Evolutionary conservation across 257 asterid species (phyloP).

Genomic region (Primulina eburnea): DNA sequence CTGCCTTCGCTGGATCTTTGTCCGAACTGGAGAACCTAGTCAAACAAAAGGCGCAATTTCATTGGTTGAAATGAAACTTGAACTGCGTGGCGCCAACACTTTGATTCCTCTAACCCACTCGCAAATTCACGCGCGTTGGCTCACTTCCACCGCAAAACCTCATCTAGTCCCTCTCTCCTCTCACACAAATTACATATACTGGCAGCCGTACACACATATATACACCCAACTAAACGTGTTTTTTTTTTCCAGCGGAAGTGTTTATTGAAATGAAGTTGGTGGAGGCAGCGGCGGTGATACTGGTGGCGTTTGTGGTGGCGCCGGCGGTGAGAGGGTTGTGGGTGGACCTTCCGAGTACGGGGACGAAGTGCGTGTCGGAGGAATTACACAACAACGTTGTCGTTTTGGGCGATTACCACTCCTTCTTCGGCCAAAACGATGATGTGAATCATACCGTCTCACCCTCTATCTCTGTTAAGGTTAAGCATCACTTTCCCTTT

Average conservation of each 20-base stretch:
- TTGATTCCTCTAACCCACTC: not conserved
- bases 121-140: not conserved
- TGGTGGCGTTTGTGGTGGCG: not conserved
- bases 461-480: constrained; percentile 75
- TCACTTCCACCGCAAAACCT: too few relatives aligned
- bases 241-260: not conserved
- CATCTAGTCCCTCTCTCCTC: not conserved
- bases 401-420: constrained; percentile 75
- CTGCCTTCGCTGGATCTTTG: too few relatives aligned
- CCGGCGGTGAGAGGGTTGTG: constrained; percentile 31
- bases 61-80: not conserved
- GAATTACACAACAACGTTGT: constrained; percentile 85
- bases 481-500: constrained; percentile 14
- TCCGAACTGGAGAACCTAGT: not conserved
- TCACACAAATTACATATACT: not conserved
- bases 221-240: too few relatives aligned
- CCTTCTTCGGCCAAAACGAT: constrained; percentile 51
- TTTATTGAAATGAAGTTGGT: not conserved
- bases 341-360: constrained; percentile 61
- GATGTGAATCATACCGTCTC: constrained; percentile 34
- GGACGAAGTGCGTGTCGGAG: constrained; percentile 86
- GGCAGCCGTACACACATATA: too few relatives aligned
- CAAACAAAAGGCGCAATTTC: not conserved
- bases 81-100: not conserved
- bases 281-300: not conserved